Percentiles rank a stretch among this genome's conserved stretches.
Conservation (phyloP, 2,329 filamentous ascomycete species). For the Pestalotiopsis sp. region DNA sequence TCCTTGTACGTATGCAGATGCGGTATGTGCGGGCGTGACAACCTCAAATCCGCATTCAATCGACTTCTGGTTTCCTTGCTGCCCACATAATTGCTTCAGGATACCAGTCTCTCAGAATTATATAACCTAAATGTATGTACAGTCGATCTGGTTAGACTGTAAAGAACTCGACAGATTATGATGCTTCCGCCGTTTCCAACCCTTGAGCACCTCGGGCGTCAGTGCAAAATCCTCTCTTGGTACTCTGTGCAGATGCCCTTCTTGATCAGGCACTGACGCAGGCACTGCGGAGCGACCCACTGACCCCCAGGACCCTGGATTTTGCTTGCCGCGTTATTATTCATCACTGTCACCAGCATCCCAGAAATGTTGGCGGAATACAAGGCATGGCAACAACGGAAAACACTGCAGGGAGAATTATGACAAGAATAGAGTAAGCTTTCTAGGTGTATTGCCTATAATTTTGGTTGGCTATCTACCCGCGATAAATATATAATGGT, state of each 20-base stretch:
- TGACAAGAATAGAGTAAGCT: not conserved
- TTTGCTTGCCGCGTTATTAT: not conserved
- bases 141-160: no score
- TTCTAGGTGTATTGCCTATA: not conserved
- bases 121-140: no score
- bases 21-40: no score
- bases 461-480: not conserved
- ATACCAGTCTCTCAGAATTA: no score
- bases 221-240: not conserved
- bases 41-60: no score
- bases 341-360: not conserved
- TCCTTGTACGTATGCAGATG: no score
- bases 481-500: not conserved
- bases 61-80: no score
- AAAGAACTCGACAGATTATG: no score
- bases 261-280: not conserved
- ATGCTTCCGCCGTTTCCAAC: not conserved
- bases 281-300: not conserved
- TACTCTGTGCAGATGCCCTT: not conserved
- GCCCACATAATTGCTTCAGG: no score
- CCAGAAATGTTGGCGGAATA: not conserved
- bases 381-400: not conserved
- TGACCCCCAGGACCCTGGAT: not conserved
- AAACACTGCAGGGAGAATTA: not conserved
- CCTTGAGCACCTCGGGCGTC: not conserved